Evolutionary conservation across 495 filamentous ascomycete species (phyloP), one percentile per base, ranked within the genome.

Genomic region (Penicillium alfredii): DNA sequence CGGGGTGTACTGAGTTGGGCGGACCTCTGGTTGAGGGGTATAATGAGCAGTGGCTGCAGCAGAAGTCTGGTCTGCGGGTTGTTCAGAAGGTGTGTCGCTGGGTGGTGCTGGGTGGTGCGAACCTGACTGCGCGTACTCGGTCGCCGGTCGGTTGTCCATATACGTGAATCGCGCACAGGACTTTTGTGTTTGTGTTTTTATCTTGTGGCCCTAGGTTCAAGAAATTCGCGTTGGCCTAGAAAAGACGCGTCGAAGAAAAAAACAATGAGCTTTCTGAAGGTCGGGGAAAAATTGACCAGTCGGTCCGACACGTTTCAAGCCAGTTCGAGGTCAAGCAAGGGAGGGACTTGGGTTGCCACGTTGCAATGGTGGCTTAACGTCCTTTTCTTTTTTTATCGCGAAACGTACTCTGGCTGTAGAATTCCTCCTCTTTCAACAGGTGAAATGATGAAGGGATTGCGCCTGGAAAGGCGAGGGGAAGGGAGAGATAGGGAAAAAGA

Each of bases 81-180:
- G 76, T 81, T 89, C 81, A 88, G 86, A 86, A 64, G 78, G 74
- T 53, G 71, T 69, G 71, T 78, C 77, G 68, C 72, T 68, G 63
- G 74, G 72, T 53, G 77, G 71, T 71, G 80, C 74, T 72, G 79
- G 83, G 80, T 80, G 80, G 68, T 77, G 80, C 89, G 86, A 93
- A 94, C 88, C 90, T 94, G 88, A 82, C 81, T 95, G 89, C 84
- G 86, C 79, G 73, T 89, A 95, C 67, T 93, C 88, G 73, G 85
- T 70, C 60, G 84, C 76, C 74, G 82, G 78, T 77, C 85, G 84
- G 77, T 89, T 85, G 84, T 94, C 92, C 81, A 68, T 66, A 62
- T 58, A 64, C 61, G 48, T 30, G 34, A 51, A 43, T 50, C 46
- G 44, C 42, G 25, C 36, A 36, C 39, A 35, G n/a, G n/a, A n/a